Conservation (phyloP, 2,329 filamentous ascomycete species). For the Paecilomyces niveus region DNA sequence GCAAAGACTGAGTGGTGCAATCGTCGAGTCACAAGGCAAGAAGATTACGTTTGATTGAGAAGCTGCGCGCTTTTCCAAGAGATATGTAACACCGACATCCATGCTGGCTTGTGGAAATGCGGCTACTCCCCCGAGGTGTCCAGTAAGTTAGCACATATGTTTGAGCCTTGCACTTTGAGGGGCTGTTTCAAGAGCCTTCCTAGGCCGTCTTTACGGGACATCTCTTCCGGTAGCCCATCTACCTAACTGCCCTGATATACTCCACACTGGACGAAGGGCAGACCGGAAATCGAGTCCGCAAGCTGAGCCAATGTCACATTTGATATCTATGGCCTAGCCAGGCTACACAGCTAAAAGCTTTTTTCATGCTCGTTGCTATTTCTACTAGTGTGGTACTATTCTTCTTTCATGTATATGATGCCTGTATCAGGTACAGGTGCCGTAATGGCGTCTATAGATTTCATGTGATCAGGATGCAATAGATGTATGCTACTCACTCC, state of each 20-base stretch:
- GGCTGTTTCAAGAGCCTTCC: background rate
- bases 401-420: background rate
- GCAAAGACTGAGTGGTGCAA: conserved; percentile 65
- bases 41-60: conserved; percentile 71
- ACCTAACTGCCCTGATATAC: background rate
- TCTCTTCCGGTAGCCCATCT: background rate
- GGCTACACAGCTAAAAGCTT: background rate
- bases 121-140: background rate
- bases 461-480: background rate
- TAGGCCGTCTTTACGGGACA: background rate
- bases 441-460: background rate
- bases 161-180: background rate
- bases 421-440: background rate
- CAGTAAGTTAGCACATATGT: background rate
- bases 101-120: background rate
- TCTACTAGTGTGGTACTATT: background rate
- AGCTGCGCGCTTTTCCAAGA: background rate
- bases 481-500: background rate
- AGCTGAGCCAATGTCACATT: background rate
- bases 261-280: background rate
- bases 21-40: conserved; percentile 70
- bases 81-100: background rate
- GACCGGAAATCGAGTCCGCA: background rate
- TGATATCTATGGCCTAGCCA: background rate
- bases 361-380: background rate